Conservation (phyloP, 495 filamentous ascomycete species). For the Penicillium ochrochloron region DNA sequence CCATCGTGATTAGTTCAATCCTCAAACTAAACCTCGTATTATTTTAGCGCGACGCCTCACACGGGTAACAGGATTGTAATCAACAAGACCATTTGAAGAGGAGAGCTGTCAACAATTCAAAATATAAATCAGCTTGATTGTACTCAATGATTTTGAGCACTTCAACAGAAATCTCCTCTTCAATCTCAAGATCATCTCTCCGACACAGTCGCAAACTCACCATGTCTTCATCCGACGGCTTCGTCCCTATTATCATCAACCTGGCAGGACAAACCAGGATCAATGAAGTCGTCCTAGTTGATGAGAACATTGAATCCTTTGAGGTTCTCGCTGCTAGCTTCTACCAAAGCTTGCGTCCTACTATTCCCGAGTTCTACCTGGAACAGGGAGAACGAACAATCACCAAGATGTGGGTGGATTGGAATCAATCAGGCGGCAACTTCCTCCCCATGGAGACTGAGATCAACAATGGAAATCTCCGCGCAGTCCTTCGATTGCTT, state of each 20-base stretch:
- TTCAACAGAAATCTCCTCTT: too few species aligned
- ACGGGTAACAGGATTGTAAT: not conserved
- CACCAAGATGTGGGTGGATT: constrained; percentile 8
- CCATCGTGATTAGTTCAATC: not conserved
- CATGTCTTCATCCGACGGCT: not conserved
- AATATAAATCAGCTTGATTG: not conserved
- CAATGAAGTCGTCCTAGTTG: not conserved
- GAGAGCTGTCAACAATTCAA: not conserved
- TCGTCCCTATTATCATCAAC: constrained; percentile 6
- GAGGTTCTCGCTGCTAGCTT: not conserved
- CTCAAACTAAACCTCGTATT: constrained; percentile 3
- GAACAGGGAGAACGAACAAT: constrained; percentile 4
- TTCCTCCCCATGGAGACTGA: constrained; percentile 4
- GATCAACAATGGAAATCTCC: not conserved
- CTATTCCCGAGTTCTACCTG: constrained; percentile 5
- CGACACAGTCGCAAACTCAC: not conserved
- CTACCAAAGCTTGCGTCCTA: constrained; percentile 4
- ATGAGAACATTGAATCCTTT: not conserved
- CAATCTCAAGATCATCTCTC: not conserved
- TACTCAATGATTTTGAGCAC: not conserved
- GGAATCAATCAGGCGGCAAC: constrained; percentile 1
- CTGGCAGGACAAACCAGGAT: constrained; percentile 3
- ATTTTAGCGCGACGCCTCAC: not conserved
- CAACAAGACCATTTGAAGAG: not conserved
- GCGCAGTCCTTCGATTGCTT: not conserved